Conservation (phyloP, 1,284 basidiomycete genomes). For the Blastosporella zonata region DNA sequence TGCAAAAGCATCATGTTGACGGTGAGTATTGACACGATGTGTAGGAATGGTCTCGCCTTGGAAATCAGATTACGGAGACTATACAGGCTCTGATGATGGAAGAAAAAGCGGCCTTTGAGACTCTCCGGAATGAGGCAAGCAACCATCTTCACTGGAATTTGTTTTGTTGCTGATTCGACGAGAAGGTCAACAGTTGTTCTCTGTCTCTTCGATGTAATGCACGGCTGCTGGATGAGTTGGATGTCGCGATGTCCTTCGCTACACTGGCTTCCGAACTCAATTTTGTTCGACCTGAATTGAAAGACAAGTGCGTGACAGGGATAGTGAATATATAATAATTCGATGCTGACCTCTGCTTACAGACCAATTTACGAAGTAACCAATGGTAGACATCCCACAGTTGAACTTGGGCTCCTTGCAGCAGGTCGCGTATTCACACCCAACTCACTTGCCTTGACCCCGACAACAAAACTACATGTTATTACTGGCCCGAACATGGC, state of each 20-base stretch:
- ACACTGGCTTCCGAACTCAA: slow-evolving; percentile 78
- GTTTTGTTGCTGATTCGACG: slow-evolving; percentile 7
- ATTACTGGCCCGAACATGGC: slow-evolving; percentile 99
- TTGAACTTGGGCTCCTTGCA: slow-evolving; percentile 83
- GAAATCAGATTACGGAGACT: slow-evolving; percentile 59
- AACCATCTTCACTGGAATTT: slow-evolving; percentile 2
- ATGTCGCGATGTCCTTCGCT: slow-evolving; percentile 83
- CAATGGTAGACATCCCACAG: slow-evolving; percentile 89
- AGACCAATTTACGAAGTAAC: slow-evolving; percentile 54
- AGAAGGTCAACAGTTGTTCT: slow-evolving; percentile 61
- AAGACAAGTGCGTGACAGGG: slow-evolving; percentile 56
- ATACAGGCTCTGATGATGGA: slow-evolving; percentile 50
- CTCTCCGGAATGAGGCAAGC: slow-evolving; percentile 63
- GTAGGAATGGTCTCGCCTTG: slow-evolving; percentile 78
- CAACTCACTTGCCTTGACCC: slow-evolving; percentile 71
- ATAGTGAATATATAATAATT: slow-evolving; percentile 1
- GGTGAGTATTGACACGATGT: neutral
- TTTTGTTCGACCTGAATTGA: slow-evolving; percentile 72
- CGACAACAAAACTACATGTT: slow-evolving; percentile 64
- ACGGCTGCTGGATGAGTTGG: slow-evolving; percentile 84
- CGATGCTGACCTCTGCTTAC: neutral
- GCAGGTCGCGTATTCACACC: slow-evolving; percentile 78
- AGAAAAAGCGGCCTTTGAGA: slow-evolving; percentile 72
- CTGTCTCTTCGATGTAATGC: slow-evolving; percentile 70
- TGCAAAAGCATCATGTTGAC: neutral